phyloP scores from a whole-genome alignment of 139 green algal species.

The Auxenochlorella pyrenoidosa region DNA sequence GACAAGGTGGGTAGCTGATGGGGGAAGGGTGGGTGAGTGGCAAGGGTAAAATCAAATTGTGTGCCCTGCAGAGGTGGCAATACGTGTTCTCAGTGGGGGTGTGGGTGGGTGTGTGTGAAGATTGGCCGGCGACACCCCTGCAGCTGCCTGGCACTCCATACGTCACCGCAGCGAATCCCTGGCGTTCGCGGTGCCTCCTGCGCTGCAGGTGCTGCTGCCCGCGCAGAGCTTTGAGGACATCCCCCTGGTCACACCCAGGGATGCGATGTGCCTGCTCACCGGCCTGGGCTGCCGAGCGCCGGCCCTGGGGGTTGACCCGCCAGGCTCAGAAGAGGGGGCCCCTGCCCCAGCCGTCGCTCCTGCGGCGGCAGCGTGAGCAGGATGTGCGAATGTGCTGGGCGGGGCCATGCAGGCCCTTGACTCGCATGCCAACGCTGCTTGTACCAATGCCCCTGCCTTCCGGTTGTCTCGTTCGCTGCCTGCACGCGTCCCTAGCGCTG shows the following conservation, averaged over 20 bases:
- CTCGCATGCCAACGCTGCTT: neutral
- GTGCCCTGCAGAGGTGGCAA: no score
- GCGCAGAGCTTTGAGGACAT: neutral
- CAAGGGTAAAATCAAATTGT: no score
- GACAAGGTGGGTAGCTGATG: neutral
- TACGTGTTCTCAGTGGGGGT: no score
- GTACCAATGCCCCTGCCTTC: neutral
- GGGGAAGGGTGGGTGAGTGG: no score
- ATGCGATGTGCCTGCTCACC: neutral
- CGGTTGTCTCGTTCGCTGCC: no score
- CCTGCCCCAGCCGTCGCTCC: neutral
- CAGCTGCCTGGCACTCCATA: no score
- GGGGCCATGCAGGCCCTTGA: no score
- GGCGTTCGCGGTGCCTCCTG: neutral
- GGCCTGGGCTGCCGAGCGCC: neutral
- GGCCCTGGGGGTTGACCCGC: neutral
- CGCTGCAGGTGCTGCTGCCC: neutral
- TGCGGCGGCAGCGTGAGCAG: neutral
- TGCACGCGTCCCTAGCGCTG: no score
- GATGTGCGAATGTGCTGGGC: neutral
- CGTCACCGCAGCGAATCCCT: no score
- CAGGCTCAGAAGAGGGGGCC: neutral
- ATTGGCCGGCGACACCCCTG: no score
- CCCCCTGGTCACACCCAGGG: neutral
- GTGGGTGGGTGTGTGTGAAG: no score